These are phyloP conservation scores for Talaromyces sp. DNA, from an alignment of 2,329 filamentous ascomycete species.

Conservation along the genomic window DNA sequence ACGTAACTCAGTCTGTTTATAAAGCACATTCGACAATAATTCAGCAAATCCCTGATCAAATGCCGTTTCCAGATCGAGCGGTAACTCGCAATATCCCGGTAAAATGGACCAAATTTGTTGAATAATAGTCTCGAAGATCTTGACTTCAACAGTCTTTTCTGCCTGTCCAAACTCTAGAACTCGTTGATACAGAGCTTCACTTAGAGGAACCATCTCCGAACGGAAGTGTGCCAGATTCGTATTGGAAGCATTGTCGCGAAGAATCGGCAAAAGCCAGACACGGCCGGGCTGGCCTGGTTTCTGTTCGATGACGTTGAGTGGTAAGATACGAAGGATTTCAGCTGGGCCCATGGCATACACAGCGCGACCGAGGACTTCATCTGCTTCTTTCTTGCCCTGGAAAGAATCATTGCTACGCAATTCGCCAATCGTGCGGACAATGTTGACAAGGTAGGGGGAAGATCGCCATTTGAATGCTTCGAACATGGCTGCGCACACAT, in stretches of 20 bases:
- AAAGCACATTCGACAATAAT: slow-evolving; percentile 82
- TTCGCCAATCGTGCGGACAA: slow-evolving; percentile 76
- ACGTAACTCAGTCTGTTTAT: slow-evolving; percentile 82
- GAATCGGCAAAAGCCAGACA: slow-evolving; percentile 89
- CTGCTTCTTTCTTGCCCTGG: slow-evolving; percentile 88
- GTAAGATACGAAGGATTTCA: slow-evolving; percentile 72
- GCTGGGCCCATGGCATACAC: slow-evolving; percentile 87
- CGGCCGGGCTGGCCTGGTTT: slow-evolving; percentile 73
- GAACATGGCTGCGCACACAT: slow-evolving; percentile 79
- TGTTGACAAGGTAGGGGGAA: slow-evolving; percentile 67
- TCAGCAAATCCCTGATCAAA: slow-evolving; percentile 90
- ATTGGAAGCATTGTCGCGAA: slow-evolving; percentile 85
- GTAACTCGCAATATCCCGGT: slow-evolving; percentile 90
- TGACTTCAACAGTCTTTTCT: slow-evolving; percentile 91
- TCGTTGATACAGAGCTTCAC: slow-evolving; percentile 81
- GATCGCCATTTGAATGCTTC: slow-evolving; percentile 76
- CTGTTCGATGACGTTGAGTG: slow-evolving; percentile 76
- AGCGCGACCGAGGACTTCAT: slow-evolving; percentile 81
- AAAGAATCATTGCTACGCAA: slow-evolving; percentile 84
- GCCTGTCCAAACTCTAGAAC: slow-evolving; percentile 75
- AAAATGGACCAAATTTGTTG: slow-evolving; percentile 93
- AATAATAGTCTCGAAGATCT: slow-evolving; percentile 95
- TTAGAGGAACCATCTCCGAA: slow-evolving; percentile 78
- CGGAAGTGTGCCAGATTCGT: slow-evolving; percentile 82
- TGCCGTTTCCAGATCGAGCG: slow-evolving; percentile 67